Base-by-base conservation (phyloP, 176 grass and related monocot species). In the Dactylis glomerata region DNA sequence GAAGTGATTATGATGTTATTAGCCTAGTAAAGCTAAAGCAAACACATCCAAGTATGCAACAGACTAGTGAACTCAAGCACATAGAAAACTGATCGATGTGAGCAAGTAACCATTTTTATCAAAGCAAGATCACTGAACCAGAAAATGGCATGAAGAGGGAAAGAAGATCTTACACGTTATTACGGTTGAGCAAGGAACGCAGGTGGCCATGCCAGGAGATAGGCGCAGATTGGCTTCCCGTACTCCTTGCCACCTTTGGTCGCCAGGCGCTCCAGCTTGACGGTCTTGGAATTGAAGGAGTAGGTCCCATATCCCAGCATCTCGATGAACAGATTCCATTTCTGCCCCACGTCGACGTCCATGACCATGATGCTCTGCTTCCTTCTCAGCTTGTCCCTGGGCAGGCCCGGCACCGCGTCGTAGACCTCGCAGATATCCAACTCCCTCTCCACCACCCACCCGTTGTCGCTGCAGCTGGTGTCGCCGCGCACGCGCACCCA, bases 341-440 rank as follows among this genome's bases (percentile, higher is more conserved):
- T 81, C 61, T 42, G 59, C 11, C 78, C 42, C 0, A 42, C 61
- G 41, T 67, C 61, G 0, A 49, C 32, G 78, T 81, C 78, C 10
- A 20, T 67, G 61, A 67, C 10, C 41, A 10, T 36, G 59, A 32
- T 67, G 61, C 17, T 50, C 1, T 31, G 19, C 16, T 47, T 33
- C 24, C 70, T 73, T 14, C 69, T 73, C 70, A 1, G n/a, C n/a
- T n/a, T 30, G 42, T 73, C 70, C 70, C 70, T 73, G 70, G 70
- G 42, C 24, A 73, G 7, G 70, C 70, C 42, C 12, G 70, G 70
- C 70, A 73, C 24, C 14, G 70, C 4, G 42, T 73, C 70, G 24
- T 49, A 73, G 27, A 32, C 44, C 28, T 22, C n/a, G 78, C 7
- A 44, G 22, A 81, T 6, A 22, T 14, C 23, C 59, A 81, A 32